These are phyloP conservation scores for Nitzschia sp. DNA, from an alignment of 108 stramenopile species.

Conservation along the genomic window DNA sequence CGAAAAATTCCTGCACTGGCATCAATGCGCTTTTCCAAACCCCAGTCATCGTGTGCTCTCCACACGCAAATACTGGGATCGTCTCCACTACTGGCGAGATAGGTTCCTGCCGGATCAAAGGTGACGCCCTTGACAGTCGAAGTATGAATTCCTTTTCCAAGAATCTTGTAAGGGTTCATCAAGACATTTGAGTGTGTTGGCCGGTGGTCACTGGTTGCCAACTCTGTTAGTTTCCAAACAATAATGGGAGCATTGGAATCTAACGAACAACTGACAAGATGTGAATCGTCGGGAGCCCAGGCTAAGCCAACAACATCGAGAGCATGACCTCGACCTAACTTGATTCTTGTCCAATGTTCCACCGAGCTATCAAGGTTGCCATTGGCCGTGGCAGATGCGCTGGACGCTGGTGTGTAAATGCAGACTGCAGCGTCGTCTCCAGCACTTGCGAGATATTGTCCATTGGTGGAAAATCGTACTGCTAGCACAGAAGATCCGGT, in stretches of 20 bases:
- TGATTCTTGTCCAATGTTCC: slow-evolving; percentile 86
- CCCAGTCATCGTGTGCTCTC: slow-evolving; percentile 90
- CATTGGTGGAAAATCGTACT: slow-evolving; percentile 73
- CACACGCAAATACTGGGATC: slow-evolving; percentile 88
- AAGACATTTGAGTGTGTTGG: slow-evolving; percentile 44
- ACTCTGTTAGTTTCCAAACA: slow-evolving; percentile 82
- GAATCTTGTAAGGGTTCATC: slow-evolving; percentile 70
- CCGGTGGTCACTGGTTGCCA: slow-evolving; percentile 27
- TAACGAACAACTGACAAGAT: slow-evolving; percentile 83
- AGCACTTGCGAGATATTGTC: slow-evolving; percentile 78
- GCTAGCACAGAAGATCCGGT: slow-evolving; percentile 82
- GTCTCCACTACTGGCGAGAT: slow-evolving; percentile 79
- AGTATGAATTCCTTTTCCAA: slow-evolving; percentile 72
- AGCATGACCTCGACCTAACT: slow-evolving; percentile 82
- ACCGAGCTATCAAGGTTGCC: slow-evolving; percentile 61
- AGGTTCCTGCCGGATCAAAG: slow-evolving; percentile 87
- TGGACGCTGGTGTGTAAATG: slow-evolving; percentile 52
- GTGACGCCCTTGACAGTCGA: slow-evolving; percentile 88
- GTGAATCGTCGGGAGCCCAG: slow-evolving; percentile 90
- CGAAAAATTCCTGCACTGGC: slow-evolving; percentile 73
- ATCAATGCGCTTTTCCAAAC: slow-evolving; percentile 78
- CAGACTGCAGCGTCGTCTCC: slow-evolving; percentile 87
- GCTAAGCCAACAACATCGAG: slow-evolving; percentile 89
- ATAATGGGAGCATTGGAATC: slow-evolving; percentile 84
- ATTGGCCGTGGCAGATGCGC: background rate